Evolutionary conservation across 345 rosid genomes (phyloP).

Genomic region (Eucalyptus viminalis): DNA sequence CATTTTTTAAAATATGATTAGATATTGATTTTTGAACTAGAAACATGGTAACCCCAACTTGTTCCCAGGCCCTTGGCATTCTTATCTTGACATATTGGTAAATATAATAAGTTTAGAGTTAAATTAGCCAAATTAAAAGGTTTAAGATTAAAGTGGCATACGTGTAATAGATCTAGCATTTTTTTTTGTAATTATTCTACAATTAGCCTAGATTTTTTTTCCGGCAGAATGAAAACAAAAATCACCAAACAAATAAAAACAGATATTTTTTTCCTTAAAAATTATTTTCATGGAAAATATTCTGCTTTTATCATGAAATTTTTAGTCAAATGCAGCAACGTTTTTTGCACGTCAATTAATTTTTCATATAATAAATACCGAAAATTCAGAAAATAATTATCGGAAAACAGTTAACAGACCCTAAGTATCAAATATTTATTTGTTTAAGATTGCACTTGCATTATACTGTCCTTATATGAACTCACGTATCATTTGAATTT

Average conservation of each 20-base stretch:
- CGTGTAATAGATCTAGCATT: too few relatives aligned
- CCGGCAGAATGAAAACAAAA: background rate
- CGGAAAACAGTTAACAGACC: fast-evolving
- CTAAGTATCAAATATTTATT: background rate
- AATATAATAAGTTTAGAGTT: fast-evolving
- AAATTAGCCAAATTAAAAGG: fast-evolving
- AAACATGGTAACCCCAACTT: too few relatives aligned
- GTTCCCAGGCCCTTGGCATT: fast-evolving
- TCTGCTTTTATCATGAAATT: background rate
- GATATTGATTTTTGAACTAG: fast-evolving
- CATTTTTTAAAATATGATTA: too few relatives aligned
- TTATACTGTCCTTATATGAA: background rate
- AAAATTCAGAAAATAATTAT: fast-evolving
- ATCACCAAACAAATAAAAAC: background rate
- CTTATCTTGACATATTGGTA: too few relatives aligned
- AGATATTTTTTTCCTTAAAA: background rate
- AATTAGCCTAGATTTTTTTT: background rate
- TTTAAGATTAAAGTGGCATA: too few relatives aligned
- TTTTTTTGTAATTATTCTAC: too few relatives aligned
- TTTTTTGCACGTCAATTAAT: background rate
- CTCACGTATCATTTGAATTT: background rate
- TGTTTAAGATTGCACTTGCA: background rate
- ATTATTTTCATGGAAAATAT: background rate
- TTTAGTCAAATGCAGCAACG: fast-evolving
- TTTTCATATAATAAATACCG: fast-evolving